Conservation (phyloP, 2,329 filamentous ascomycete genomes). For the Chaetothyriales sp. region DNA sequence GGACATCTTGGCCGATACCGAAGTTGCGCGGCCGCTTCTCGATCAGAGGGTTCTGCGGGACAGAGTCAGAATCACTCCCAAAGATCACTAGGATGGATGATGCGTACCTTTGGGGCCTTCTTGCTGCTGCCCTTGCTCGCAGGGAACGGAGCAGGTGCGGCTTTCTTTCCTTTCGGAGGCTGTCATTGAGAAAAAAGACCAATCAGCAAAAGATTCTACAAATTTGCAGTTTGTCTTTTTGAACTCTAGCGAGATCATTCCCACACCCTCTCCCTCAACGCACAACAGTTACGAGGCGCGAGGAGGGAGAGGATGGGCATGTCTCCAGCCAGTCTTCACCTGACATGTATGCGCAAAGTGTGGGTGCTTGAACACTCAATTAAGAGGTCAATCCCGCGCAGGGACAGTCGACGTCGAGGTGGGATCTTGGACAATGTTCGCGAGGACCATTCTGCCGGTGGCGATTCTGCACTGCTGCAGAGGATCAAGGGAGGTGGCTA, state of each 20-base stretch:
- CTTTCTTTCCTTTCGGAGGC: constrained; percentile 99
- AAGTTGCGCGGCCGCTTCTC: constrained; percentile 97
- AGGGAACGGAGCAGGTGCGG: constrained; percentile 90
- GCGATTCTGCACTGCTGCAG: neutral
- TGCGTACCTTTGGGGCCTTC: constrained; percentile 90
- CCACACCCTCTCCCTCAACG: neutral
- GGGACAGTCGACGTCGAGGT: constrained; percentile 5
- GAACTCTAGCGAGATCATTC: constrained; percentile 1
- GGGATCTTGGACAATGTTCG: constrained; percentile 2
- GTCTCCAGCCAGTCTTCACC: constrained; percentile 5
- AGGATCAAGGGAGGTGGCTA: constrained; percentile 2
- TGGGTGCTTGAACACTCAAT: constrained; percentile 7
- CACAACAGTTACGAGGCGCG: neutral
- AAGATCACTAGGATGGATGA: neutral
- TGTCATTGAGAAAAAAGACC: constrained; percentile 99
- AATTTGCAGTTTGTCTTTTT: constrained; percentile 49
- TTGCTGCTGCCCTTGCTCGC: constrained; percentile 73
- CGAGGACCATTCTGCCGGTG: neutral
- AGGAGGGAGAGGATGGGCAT: constrained; percentile 1
- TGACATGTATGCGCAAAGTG: constrained; percentile 6
- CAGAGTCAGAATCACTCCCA: constrained; percentile 5
- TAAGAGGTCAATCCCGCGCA: constrained; percentile 8
- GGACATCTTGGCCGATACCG: constrained; percentile 97
- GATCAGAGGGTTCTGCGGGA: constrained; percentile 81
- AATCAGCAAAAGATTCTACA: constrained; percentile 74